phyloP scores from a whole-genome alignment of 257 asterid species.

The Striga asiatica region DNA sequence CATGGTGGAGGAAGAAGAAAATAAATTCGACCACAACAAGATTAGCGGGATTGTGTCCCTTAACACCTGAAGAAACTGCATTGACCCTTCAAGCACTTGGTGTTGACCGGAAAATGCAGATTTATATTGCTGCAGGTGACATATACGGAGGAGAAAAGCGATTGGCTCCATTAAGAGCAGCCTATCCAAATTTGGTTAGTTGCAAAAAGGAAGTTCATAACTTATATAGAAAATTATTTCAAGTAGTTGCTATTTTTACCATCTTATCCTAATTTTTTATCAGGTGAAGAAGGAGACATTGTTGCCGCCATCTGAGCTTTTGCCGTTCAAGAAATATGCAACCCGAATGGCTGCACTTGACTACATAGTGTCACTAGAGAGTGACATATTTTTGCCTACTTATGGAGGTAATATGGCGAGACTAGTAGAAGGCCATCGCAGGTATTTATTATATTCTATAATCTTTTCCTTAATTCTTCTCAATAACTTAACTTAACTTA shows the following conservation, averaged over 20 bases:
- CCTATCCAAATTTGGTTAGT: conserved; percentile 9
- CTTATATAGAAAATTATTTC: too few relatives aligned
- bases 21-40: neutral
- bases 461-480: neutral
- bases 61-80: conserved; percentile 3
- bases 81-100: neutral
- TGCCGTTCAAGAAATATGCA: neutral
- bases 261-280: neutral
- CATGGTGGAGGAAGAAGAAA: neutral
- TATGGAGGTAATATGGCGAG: conserved; percentile 7
- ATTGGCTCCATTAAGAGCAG: neutral
- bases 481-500: neutral
- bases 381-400: conserved; percentile 6
- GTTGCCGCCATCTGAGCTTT: neutral
- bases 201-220: too few relatives aligned
- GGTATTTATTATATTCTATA: neutral
- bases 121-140: conserved; percentile 3
- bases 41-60: conserved; percentile 1
- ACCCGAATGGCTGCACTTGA: conserved; percentile 4
- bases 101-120: neutral
- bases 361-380: conserved; percentile 6
- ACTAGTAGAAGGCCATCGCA: conserved; percentile 5
- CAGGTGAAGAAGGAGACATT: conserved; percentile 1
- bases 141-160: neutral
- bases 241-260: neutral